Evolutionary conservation across 805 yeast genomes (phyloP).

Genomic region (Cyberlindnera sargentensis): DNA sequence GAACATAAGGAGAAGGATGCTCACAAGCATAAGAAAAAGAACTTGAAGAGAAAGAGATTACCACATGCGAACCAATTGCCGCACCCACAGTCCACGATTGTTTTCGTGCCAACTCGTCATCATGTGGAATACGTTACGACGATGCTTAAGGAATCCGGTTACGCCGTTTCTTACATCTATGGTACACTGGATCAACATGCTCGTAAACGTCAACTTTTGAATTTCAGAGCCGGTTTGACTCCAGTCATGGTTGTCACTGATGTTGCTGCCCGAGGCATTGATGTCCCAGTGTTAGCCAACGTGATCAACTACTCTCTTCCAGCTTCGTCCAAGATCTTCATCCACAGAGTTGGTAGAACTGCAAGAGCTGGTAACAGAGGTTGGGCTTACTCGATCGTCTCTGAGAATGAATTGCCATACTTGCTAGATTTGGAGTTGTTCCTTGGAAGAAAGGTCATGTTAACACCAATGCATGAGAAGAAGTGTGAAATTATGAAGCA

Average conservation of each 20-base stretch:
- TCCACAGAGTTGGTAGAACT: constrained; percentile 98
- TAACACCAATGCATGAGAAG: constrained; percentile 64
- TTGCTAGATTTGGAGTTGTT: constrained; percentile 85
- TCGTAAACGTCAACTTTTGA: constrained; percentile 78
- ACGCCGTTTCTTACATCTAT: constrained; percentile 81
- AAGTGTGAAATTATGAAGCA: constrained; percentile 45
- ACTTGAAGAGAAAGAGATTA: constrained; percentile 45
- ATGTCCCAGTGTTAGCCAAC: constrained; percentile 92
- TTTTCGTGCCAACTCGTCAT: constrained; percentile 95
- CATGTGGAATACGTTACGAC: constrained; percentile 88
- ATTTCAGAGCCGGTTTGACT: constrained; percentile 79
- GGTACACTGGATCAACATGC: constrained; percentile 96
- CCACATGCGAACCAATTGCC: constrained; percentile 84
- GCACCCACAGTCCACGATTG: constrained; percentile 77
- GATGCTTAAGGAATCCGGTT: constrained; percentile 70
- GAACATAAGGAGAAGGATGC: constrained; percentile 34
- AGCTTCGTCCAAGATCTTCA: constrained; percentile 84
- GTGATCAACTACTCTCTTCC: constrained; percentile 91
- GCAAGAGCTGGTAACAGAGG: constrained; percentile 98
- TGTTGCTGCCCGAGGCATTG: constrained; percentile 98
- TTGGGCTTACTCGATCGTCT: constrained; percentile 91
- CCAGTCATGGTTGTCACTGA: constrained; percentile 92
- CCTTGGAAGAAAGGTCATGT: constrained; percentile 71
- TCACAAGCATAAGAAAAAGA: constrained; percentile 27
- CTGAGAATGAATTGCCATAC: constrained; percentile 84